Base-by-base conservation (phyloP, 1,284 basidiomycete species). In the Rhodotorula sp. region DNA sequence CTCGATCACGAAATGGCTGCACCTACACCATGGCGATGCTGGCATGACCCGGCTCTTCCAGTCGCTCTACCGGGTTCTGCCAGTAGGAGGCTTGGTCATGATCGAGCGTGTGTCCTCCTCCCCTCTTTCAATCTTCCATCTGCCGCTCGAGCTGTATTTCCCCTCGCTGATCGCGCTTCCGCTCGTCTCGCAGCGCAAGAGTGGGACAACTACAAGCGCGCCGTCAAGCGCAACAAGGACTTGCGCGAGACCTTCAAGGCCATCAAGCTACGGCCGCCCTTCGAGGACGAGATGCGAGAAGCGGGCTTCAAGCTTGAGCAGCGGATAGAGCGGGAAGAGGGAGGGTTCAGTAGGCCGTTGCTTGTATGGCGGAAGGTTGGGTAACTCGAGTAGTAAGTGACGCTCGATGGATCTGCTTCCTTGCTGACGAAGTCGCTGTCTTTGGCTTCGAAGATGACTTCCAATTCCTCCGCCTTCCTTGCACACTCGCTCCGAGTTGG, bases 1-100 rank as follows among this genome's bases (percentile, higher is more conserved):
- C 51, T 65, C 59, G n/a, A 66, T 75, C 34, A 75, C 74, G 9
- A 75, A 75, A 27, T 75, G 74, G 74, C 61, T 75, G 2, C 74
- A 75, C 47, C 64, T 75, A 11, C 70, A 74, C 27, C 30, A 67
- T 55, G 74, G 74, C 52, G 74, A 75, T 59, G 65, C n/a, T 1
- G 72, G 70, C 10, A 53, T 75, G 54, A 49, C 17, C 7, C 47
- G 46, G 2, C 61, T 75, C 22, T 75, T 75, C 48, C 5, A 17
- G 17, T 52, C 64, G 20, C 58, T 75, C 7, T 36, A 62, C 48
- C 24, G 24, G 7, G 52, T 65, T 30, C 48, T 74, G 2, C 68
- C 73, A 2, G 4, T 19, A 5, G 66, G 62, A 7, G 74, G 74
- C 2, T 48, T 59, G 15, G 58, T 74, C 48, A 59, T 75, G 24